Percentiles rank a stretch among this genome's conserved stretches.
Conservation (phyloP, 2,329 filamentous ascomycete genomes). For the Penicillium expansum region DNA sequence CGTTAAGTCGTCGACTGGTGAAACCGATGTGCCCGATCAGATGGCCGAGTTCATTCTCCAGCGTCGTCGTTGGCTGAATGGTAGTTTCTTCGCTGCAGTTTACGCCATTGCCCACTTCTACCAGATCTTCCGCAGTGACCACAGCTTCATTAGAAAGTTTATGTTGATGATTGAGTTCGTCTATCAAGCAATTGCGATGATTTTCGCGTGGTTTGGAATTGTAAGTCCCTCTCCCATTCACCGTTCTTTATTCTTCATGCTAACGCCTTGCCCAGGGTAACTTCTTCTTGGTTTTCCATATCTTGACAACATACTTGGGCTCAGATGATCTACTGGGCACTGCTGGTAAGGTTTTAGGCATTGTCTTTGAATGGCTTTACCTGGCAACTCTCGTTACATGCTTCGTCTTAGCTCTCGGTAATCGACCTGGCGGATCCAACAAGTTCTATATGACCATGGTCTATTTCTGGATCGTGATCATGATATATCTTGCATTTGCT, state of each 20-base stretch:
- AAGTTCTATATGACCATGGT: constrained; percentile 95
- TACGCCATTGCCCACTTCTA: constrained; percentile 95
- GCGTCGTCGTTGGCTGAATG: constrained; percentile 94
- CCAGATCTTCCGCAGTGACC: constrained; percentile 90
- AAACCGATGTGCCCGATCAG: constrained; percentile 93
- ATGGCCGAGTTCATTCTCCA: constrained; percentile 95
- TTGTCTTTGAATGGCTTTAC: constrained; percentile 96
- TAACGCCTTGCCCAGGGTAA: constrained; percentile 56
- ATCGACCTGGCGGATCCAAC: constrained; percentile 89
- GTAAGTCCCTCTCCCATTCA: background rate
- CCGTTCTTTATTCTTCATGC: background rate
- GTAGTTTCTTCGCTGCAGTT: constrained; percentile 95
- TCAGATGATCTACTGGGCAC: constrained; percentile 67
- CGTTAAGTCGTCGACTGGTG: constrained; percentile 93
- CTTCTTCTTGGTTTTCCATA: constrained; percentile 98
- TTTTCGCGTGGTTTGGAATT: constrained; percentile 98
- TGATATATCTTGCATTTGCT: constrained; percentile 92
- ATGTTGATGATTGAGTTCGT: constrained; percentile 90
- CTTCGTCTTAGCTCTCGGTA: constrained; percentile 91
- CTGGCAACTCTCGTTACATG: constrained; percentile 88
- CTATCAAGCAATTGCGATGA: constrained; percentile 92
- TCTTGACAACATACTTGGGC: constrained; percentile 83
- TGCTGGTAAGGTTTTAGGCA: constrained; percentile 74
- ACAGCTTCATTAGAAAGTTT: constrained; percentile 80
- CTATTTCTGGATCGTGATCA: constrained; percentile 96